These are phyloP conservation scores for Candida nanaspora DNA, from an alignment of 805 yeast genomes.

Conservation along the genomic window DNA sequence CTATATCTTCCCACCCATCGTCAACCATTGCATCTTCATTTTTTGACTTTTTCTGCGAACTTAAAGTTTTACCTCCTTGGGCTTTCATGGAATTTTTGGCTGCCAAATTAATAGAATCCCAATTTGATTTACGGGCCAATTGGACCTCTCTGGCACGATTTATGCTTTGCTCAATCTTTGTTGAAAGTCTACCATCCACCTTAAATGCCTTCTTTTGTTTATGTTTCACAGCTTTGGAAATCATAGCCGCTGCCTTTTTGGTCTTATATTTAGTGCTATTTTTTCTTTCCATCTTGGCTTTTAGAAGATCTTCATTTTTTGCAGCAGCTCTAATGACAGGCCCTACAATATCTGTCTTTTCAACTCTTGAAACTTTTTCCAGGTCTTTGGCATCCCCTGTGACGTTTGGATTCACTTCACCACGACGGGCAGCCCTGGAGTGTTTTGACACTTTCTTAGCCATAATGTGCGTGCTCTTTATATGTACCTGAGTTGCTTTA, in stretches of 20 bases:
- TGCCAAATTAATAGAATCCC: conserved; percentile 60
- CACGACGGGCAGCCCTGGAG: conserved; percentile 75
- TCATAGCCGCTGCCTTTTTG: conserved; percentile 15
- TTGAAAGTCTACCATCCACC: conserved; percentile 47
- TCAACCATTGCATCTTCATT: conserved; percentile 9
- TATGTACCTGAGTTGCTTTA: too few relatives aligned
- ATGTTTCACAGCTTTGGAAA: conserved; percentile 23
- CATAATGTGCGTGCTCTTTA: conserved; percentile 6
- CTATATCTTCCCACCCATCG: conserved; percentile 17
- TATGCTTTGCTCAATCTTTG: conserved; percentile 59
- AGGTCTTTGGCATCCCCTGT: conserved; percentile 39
- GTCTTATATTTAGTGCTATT: conserved; percentile 18
- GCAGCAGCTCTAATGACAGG: conserved; percentile 61
- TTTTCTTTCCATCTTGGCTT: conserved; percentile 43
- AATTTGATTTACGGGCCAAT: conserved; percentile 56
- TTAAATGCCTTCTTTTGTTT: conserved; percentile 43
- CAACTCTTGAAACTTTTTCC: conserved; percentile 48
- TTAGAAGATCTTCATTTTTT: conserved; percentile 57
- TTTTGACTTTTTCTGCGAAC: conserved; percentile 11
- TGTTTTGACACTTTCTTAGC: conserved; percentile 46
- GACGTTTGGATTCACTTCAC: conserved; percentile 35
- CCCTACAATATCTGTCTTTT: conserved; percentile 51
- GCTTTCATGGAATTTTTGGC: conserved; percentile 25
- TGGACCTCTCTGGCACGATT: conserved; percentile 58
- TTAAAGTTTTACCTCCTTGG: too few relatives aligned